Base-by-base conservation (phyloP, 2,329 filamentous ascomycete genomes). In the Fusarium clavum region DNA sequence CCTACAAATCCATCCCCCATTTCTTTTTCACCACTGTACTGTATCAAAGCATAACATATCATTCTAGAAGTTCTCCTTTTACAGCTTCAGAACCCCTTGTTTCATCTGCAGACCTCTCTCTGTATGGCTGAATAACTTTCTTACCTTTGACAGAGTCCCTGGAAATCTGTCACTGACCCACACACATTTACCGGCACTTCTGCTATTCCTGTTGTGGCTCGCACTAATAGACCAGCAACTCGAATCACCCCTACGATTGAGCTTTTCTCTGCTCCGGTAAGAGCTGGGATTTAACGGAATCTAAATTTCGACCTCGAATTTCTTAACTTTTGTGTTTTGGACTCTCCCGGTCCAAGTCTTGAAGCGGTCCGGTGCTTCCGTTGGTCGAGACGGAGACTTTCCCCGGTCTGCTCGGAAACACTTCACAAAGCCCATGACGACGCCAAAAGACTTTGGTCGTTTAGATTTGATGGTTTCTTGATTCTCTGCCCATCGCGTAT, bases 301-400 rank as follows among this genome's bases (percentile, higher is more conserved):
- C 56, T 45, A 40, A 55, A 57, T 57, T 27, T 27, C 30, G 14
- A 24, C 24, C 13, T 47, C 54, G 30, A 54, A 54, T 67, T 62
- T 59, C 32, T 45, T 57, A 22, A 11, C 46, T 55, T 60, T 38
- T 65, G 27, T 52, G 18, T 68, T 68, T 64, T 59, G 67, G 49
- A 41, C 61, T 57, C 52, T 52, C 62, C 47, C 68, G 72, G 70
- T 56, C 57, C 62, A 55, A 60, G 40, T 66, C 56, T 51, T 72
- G 72, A 75, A 63, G 62, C 55, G 58, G 66, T 73, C 72, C 72
- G 72, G 72, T 47, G 72, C 72, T 75, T 74, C 72, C 72, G 72
- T 57, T 59, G 57, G 48, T 48, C 41, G 43, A 65, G 44, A 57
- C 70, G 64, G 63, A 57, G 61, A 73, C 65, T 65, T 65, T 59